Evolutionary conservation across 1,139 yeast genomes (phyloP), one percentile per base, ranked within the genome.

Genomic region (Zygosaccharomyces sapae): DNA sequence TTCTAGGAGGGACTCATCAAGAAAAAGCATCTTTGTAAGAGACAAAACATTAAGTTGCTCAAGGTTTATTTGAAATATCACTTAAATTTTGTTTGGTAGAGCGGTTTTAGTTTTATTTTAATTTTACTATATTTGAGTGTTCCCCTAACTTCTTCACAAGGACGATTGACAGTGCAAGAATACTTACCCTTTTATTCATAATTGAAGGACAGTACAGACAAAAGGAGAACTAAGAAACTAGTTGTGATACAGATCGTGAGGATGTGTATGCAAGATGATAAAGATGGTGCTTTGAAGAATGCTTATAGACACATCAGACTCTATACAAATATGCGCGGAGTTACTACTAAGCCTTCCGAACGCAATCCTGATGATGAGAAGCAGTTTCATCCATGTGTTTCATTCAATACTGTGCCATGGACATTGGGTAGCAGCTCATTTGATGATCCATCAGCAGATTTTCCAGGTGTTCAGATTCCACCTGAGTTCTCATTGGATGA

Each of bases 321-420:
- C 19, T 51, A 46, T 34, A 45, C 54, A 3, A 34, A 43, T 16
- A 10, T 38, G 19, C 3, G 39, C 16, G 25, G 37, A 4, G 33
- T 31, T 12, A 25, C 37, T 5, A 8, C 31, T 10, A 30, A 36
- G 10, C 8, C 19, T 13, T 22, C 40, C 19, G 36, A 43, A 25
- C 27, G 36, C 9, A 35, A 24, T 22, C 39, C 34, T 6, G 10
- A 24, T 27, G 30, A 43, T 18, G 25, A 33, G 7, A 34, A 33
- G 19, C 45, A 45, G n/a, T 56, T 55, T 34, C 49, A 48, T 16
- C 62, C 63, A 20, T 56, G 61, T n/a, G 65, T 65, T 4, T 65
- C 68, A 0, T 65, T 65, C 47, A 58, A 65, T 43, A 65, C 69
- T 1, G 68, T 65, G 1, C 69, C 69, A 2, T 45, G 50, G 19